A percentile compares a stretch with the other conserved stretches of the same genome.
phyloP scores from a whole-genome alignment of 345 rosid genomes.

The Acer campestre region DNA sequence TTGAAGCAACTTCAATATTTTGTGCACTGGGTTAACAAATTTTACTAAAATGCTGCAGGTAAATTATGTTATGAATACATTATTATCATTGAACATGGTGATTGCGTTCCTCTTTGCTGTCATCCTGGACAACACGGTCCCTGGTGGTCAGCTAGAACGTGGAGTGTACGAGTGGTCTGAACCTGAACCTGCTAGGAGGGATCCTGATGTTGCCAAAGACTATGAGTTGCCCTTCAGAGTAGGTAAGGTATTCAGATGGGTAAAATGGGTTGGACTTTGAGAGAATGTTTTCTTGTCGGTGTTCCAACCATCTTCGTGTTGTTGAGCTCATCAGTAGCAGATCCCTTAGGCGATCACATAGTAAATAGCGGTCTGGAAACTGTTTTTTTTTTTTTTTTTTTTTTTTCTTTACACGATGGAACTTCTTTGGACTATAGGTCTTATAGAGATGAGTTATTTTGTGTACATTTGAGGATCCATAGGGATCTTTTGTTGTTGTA shows the following conservation, averaged over 20 bases:
- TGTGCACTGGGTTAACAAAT: background rate
- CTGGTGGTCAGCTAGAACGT: constrained; percentile 88
- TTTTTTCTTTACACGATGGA: constrained; percentile 20
- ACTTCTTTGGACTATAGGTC: constrained; percentile 26
- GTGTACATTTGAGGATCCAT: constrained; percentile 42
- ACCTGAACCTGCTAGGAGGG: constrained; percentile 83
- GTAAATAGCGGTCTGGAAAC: constrained; percentile 9
- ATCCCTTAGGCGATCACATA: too few species aligned
- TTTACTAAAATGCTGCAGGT: constrained; percentile 48
- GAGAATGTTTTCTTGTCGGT: background rate
- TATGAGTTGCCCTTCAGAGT: constrained; percentile 86
- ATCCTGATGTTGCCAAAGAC: constrained; percentile 82
- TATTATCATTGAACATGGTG: constrained; percentile 79
- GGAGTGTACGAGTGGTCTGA: constrained; percentile 94
- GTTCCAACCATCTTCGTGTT: background rate
- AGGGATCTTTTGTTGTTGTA: constrained; percentile 34
- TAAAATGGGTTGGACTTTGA: constrained; percentile 96
- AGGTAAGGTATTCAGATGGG: constrained; percentile 89
- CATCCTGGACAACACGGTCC: constrained; percentile 89
- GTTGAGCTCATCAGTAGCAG: constrained; percentile 14
- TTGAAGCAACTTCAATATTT: background rate
- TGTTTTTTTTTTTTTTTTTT: constrained; percentile 13
- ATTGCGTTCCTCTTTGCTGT: constrained; percentile 89
- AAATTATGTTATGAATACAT: constrained; percentile 86
- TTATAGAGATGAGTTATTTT: constrained; percentile 34